Conservation (phyloP, 23 red algal genomes). For the Agarophyton chilense region DNA sequence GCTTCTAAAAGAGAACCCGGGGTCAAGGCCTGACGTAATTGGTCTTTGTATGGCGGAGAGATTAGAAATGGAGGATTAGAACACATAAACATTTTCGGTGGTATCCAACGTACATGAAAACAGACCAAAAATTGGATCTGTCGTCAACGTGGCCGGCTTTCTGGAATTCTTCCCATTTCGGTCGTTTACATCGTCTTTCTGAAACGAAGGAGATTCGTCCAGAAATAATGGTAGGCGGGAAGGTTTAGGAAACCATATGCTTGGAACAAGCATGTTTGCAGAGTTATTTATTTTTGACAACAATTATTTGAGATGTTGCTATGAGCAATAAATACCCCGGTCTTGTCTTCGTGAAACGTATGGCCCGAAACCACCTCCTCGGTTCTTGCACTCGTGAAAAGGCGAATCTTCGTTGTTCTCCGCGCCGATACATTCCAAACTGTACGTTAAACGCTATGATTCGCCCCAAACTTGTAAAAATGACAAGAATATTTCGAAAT, state of each 20-base stretch:
- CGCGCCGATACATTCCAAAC: background rate
- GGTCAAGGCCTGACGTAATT: constrained; percentile 36
- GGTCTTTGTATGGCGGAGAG: constrained; percentile 28
- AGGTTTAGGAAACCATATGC: constrained; percentile 46
- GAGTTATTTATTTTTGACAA: constrained; percentile 38
- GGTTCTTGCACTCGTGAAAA: constrained; percentile 20
- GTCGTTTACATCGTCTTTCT: background rate
- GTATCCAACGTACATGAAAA: constrained; percentile 24
- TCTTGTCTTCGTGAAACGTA: constrained; percentile 48
- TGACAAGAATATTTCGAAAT: constrained; percentile 1
- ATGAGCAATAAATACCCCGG: constrained; percentile 47
- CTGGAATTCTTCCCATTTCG: background rate
- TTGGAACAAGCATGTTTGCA: constrained; percentile 19
- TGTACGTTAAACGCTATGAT: constrained; percentile 47
- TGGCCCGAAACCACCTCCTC: constrained; percentile 50
- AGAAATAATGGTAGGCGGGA: background rate
- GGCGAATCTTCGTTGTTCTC: constrained; percentile 36
- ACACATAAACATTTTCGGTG: constrained; percentile 34
- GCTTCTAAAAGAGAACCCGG: constrained; percentile 4
- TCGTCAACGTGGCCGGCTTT: background rate
- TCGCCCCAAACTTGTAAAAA: constrained; percentile 36
- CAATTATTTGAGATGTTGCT: constrained; percentile 36
- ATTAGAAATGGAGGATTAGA: constrained; percentile 6
- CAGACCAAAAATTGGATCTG: constrained; percentile 49
- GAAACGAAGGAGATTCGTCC: background rate